Evolutionary conservation across 768 basidiomycete species (phyloP), one percentile per base, ranked within the genome.

Genomic region (Boletus reticulatus): DNA sequence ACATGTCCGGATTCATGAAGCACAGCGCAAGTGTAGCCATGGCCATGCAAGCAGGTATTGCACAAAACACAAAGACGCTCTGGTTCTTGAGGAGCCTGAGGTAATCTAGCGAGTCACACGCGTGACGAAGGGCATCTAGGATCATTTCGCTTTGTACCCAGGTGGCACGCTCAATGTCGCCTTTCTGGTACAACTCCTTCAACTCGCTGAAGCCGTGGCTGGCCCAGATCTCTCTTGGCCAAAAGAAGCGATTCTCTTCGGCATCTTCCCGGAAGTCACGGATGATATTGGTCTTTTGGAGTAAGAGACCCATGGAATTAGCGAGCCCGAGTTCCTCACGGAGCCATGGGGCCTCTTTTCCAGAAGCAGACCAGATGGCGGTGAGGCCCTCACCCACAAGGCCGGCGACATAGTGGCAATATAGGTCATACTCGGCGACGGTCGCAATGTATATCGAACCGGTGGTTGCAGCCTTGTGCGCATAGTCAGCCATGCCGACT

Each of bases 261-360:
- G 84, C 80, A 70, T 99, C 96, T 72, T 99, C 96, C 43, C 89
- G 84, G 75, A 84, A 92, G 72, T 99, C 96, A 56, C 96, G 91
- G 52, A 94, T 92, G 72, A 99, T 97, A 72, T 99, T 99, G 27
- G 94, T 97, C 75, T 99, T 99, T 72, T 99, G 96, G 12, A 99
- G 83, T 43, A 98, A 76, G 31, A 94, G 80, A n/a, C 96, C 96
- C 88, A 97, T 92, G 11, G 89, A 89, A 75, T 97, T 96, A 65
- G 89, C 85, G 4, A 98, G 80, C 61, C 90, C 90, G 57, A 97
- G 84, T 68, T 97, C 91, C 29, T 82, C 74, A 29, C 80, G 86
- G 36, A 99, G 73, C 77, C 83, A 90, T 0, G 80, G 64, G 0
- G 78, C 79, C 71, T 98, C 95, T 67, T 93, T 94, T 24, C 83